Base-by-base conservation (phyloP, 129 eudicot species). In the Apium graveolens region DNA sequence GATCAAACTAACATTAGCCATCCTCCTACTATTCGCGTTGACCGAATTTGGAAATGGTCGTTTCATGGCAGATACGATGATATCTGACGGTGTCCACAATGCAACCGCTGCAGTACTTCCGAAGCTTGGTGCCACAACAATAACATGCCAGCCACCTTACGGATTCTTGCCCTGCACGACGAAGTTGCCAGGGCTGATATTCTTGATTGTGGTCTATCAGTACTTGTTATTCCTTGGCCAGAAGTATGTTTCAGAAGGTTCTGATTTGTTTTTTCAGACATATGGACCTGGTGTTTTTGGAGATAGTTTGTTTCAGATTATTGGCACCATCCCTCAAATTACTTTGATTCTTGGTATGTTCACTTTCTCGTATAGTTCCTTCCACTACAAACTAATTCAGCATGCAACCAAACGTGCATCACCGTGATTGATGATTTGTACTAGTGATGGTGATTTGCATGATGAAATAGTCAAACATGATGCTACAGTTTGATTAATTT, bases 101-200 rank as follows among this genome's bases (percentile, higher is more conserved):
- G 77, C 44, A 9, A 62, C 37, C 27, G 7, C 70, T 62, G 37
- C 38, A 24, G 65, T 76, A n/a, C n/a, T n/a, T 76, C 81, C 38
- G 63, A 53, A 45, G 77, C 74, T 85, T 21, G 31, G 24, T 21
- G 74, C 80, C 2, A 18, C 78, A 26, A 75, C 84, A 5, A 88
- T 79, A 55, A 90, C 91, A 29, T 91, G 96, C 71, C 86, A 85
- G 77, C 89, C 86, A 46, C 76, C 81, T 43, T 91, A 91, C 29
- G 97, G 97, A 20, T 83, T 91, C 85, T 83, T 91, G 86, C 97
- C 97, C 71, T 91, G 97, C 85, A 82, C 97, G n/a, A 82, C 86
- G 5, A 80, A 80, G 43, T 62, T 72, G 26, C 85, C 86, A 88
- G 97, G 97, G 27, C 79, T 68, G 11, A 71, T 89, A 5, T 91